Base-by-base conservation (phyloP, 768 basidiomycete genomes). In the Gelatoporia subvermispora region DNA sequence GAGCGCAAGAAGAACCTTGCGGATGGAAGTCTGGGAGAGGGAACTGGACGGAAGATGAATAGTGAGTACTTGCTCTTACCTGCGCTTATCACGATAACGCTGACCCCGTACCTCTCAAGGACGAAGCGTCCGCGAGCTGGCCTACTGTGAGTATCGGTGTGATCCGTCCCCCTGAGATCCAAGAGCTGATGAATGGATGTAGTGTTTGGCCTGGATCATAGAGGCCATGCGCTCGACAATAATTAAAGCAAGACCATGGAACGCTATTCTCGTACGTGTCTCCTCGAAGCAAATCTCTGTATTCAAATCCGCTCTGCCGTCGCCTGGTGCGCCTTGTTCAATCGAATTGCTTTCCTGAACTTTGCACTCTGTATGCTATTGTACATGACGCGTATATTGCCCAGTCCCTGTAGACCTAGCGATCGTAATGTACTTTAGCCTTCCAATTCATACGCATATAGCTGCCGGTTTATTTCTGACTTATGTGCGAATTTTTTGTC, bases 21-120 rank as follows among this genome's bases (percentile, higher is more conserved):
- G 8, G 81, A 83, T 58, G 78, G 78, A 8, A 73, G 74, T 50
- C 68, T 85, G 35, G 82, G 83, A 4, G 83, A 85, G 66, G 81
- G 82, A 9, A 66, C 59, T 3, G 81, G 75, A 16, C 73, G 76
- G 66, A 83, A 81, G 66, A 71, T 82, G 41, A 75, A 75, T 28
- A 65, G 77, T 74, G 60, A 69, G 75, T 72, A 38, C 10, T n/a
- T 28, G 35, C 3, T 43, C 39, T 25, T 41, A 16, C 0, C 34
- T 52, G n/a, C 4, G n/a, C 28, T 35, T 40, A 17, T 48, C 17
- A 51, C 36, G 17, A 13, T 52, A 11, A 18, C 21, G 13, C 22
- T 44, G n/a, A 34, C 24, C 9, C 9, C 8, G 17, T 7, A 4
- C 15, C 9, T 43, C 41, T 47, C 10, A 45, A 75, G 73, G 66